phyloP scores from a whole-genome alignment of 768 basidiomycete species.

The Suillus alpinus region DNA sequence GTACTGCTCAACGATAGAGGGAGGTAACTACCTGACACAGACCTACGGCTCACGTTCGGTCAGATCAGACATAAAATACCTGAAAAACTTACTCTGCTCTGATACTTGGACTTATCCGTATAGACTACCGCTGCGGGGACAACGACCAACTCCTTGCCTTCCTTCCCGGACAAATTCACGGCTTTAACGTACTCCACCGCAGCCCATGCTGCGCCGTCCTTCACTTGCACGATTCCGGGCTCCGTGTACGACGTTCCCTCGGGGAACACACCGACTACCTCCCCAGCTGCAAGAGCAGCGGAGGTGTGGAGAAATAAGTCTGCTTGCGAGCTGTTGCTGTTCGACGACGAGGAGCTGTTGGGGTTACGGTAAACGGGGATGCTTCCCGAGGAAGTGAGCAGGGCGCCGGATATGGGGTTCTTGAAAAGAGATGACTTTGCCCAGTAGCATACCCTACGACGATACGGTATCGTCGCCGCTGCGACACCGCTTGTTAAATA shows the following conservation, averaged over 20 bases:
- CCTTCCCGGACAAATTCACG: slow-evolving; percentile 19
- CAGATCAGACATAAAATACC: neutral
- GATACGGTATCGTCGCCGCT: slow-evolving; percentile 59
- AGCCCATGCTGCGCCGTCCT: slow-evolving; percentile 69
- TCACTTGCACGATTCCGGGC: slow-evolving; percentile 43
- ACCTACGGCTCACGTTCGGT: neutral
- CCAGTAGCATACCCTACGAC: slow-evolving; percentile 60
- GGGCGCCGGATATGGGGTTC: slow-evolving; percentile 47
- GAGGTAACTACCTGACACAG: slow-evolving; percentile 7
- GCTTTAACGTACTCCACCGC: slow-evolving; percentile 65
- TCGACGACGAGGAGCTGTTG: slow-evolving; percentile 27
- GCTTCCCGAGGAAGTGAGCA: slow-evolving; percentile 63
- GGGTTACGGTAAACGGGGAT: slow-evolving; percentile 70
- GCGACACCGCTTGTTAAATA: neutral
- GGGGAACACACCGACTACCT: slow-evolving; percentile 68
- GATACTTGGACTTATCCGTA: slow-evolving; percentile 64
- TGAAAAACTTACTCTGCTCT: slow-evolving; percentile 45
- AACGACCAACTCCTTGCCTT: slow-evolving; percentile 39
- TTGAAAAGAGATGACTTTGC: slow-evolving; percentile 70
- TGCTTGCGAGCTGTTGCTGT: slow-evolving; percentile 27
- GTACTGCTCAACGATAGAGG: neutral
- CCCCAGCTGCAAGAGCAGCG: slow-evolving; percentile 47
- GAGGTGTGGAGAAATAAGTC: slow-evolving; percentile 56
- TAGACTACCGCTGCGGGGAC: slow-evolving; percentile 71
- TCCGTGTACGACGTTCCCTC: slow-evolving; percentile 57